phyloP scores from a whole-genome alignment of 2,329 filamentous ascomycete genomes.

The Xylaria sp. region DNA sequence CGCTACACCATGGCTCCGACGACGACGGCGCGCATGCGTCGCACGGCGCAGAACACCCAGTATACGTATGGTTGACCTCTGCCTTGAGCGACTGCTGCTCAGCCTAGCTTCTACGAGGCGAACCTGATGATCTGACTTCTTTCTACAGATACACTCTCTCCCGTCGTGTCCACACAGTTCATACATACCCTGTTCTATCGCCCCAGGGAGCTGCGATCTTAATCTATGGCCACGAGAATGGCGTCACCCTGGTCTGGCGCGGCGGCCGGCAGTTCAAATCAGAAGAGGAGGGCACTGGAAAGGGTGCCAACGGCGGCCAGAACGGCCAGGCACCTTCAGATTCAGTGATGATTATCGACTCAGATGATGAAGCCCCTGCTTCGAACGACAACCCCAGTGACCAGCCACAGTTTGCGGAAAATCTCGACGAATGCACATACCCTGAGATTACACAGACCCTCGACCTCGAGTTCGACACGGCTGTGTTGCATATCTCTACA shows the following conservation, averaged over 20 bases:
- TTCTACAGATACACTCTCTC: conserved; percentile 51
- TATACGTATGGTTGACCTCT: conserved; percentile 30
- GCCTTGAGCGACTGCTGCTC: not conserved
- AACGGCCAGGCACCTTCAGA: conserved; percentile 48
- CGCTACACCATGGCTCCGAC: conserved; percentile 25
- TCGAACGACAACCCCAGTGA: conserved; percentile 39
- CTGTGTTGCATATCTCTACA: conserved; percentile 51
- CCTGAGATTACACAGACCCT: conserved; percentile 55
- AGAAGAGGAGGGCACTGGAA: conserved; percentile 29
- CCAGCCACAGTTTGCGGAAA: conserved; percentile 54
- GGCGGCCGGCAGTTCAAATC: conserved; percentile 56
- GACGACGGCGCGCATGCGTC: conserved; percentile 32
- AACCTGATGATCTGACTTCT: conserved; percentile 8
- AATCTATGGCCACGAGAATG: conserved; percentile 59
- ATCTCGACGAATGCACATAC: conserved; percentile 44
- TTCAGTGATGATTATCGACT: conserved; percentile 58
- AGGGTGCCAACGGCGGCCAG: conserved; percentile 38
- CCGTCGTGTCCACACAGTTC: conserved; percentile 53
- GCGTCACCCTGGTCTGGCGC: conserved; percentile 57
- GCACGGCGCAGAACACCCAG: conserved; percentile 35
- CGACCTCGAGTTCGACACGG: conserved; percentile 54
- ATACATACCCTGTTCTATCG: conserved; percentile 56
- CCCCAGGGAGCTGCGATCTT: conserved; percentile 59
- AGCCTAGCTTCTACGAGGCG: not conserved
- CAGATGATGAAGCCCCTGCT: conserved; percentile 50